Conservation (phyloP, 495 filamentous ascomycete genomes). For the Neurospora cerealis region DNA sequence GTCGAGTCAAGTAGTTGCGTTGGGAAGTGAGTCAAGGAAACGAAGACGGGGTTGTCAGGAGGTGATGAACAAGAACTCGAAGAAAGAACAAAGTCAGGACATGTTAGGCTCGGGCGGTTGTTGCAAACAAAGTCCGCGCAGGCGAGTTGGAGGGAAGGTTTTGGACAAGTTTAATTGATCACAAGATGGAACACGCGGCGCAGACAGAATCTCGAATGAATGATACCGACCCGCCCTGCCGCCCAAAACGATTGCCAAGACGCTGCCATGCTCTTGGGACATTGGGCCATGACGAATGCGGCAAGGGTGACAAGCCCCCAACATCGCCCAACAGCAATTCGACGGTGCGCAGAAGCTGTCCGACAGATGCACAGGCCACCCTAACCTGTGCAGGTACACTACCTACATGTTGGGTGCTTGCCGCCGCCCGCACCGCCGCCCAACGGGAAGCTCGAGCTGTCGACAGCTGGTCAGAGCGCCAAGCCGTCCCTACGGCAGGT, state of each 20-base stretch:
- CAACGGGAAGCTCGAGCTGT: neutral
- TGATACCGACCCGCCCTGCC: neutral
- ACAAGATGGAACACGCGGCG: neutral
- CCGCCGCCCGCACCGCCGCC: neutral
- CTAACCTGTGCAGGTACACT: neutral
- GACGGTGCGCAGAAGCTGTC: neutral
- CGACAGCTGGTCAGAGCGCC: neutral
- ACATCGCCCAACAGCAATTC: neutral
- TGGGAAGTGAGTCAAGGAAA: neutral
- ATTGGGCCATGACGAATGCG: neutral
- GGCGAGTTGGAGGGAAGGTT: neutral
- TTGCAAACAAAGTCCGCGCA: neutral
- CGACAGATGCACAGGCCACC: neutral
- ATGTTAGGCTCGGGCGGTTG: neutral
- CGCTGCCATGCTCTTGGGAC: neutral
- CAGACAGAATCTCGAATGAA: neutral
- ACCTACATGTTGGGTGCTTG: neutral
- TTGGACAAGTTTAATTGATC: neutral
- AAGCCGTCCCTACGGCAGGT: neutral
- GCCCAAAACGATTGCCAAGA: neutral
- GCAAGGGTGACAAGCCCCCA: neutral
- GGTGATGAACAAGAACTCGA: neutral
- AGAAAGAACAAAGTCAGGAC: neutral
- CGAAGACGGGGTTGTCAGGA: neutral
- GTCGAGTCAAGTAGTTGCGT: neutral